A percentile compares a stretch with the other conserved stretches of the same genome.
phyloP scores from a whole-genome alignment of 1,284 basidiomycete genomes.

The Apiotrichum laibachii region DNA sequence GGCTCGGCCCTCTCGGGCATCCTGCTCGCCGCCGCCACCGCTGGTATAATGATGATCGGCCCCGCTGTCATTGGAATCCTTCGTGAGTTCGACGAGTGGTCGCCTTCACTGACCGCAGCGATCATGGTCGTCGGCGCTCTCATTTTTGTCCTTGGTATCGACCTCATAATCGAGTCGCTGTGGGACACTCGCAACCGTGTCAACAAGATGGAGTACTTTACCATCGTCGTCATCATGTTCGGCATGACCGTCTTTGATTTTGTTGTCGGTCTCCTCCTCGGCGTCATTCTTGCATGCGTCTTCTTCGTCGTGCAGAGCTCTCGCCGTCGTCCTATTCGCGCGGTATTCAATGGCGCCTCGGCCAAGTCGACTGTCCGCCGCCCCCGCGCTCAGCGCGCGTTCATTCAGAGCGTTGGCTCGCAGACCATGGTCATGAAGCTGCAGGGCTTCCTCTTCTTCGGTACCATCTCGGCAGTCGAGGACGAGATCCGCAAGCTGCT shows the following conservation, averaged over 20 bases:
- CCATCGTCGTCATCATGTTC: constrained; percentile 64
- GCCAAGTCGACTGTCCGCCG: constrained; percentile 88
- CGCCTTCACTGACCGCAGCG: constrained; percentile 54
- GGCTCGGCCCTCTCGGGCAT: constrained; percentile 78
- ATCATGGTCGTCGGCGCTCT: constrained; percentile 86
- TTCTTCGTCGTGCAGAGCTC: constrained; percentile 97
- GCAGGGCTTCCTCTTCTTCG: constrained; percentile 90
- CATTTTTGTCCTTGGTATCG: constrained; percentile 92
- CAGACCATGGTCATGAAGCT: constrained; percentile 87
- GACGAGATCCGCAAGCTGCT: constrained; percentile 65
- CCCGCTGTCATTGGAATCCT: constrained; percentile 72
- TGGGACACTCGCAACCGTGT: constrained; percentile 94
- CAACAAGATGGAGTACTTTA: constrained; percentile 62
- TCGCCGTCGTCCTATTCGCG: constrained; percentile 74
- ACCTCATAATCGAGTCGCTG: constrained; percentile 88
- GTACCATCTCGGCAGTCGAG: constrained; percentile 86
- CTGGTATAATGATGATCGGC: constrained; percentile 72
- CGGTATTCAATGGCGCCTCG: constrained; percentile 71
- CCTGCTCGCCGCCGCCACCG: constrained; percentile 75
- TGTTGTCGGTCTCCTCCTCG: constrained; percentile 88
- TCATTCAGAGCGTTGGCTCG: constrained; percentile 83
- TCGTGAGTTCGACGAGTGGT: constrained; percentile 59
- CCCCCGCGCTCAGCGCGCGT: constrained; percentile 80
- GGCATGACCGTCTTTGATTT: constrained; percentile 94
- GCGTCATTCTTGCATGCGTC: constrained; percentile 85